Evolutionary conservation across 2,329 filamentous ascomycete genomes (phyloP).

Genomic region (Diaporthe sp.): DNA sequence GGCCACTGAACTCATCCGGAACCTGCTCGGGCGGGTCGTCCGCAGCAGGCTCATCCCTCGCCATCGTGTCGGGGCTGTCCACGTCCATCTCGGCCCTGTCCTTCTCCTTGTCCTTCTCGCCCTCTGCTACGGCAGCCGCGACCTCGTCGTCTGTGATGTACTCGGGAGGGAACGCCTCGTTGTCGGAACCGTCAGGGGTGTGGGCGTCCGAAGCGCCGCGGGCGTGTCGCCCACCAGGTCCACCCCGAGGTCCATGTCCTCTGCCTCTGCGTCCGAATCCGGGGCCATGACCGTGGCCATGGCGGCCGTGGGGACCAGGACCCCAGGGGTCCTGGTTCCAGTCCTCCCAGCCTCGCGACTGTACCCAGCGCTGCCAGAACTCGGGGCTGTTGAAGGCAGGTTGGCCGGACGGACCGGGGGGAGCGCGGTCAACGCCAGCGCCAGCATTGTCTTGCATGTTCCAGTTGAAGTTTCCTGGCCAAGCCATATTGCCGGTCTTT

Average conservation of each 20-base stretch:
- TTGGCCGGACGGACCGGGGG: constrained; percentile 5
- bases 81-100: constrained; percentile 37
- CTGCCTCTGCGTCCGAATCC: constrained; percentile 26
- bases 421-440: constrained; percentile 39
- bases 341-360: constrained; percentile 37
- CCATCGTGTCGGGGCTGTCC: constrained; percentile 51
- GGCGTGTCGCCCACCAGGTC: constrained; percentile 21
- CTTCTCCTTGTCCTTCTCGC: constrained; percentile 40
- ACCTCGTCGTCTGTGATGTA: constrained; percentile 41
- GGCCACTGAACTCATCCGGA: constrained; percentile 36
- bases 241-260: constrained; percentile 18
- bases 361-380: constrained; percentile 39
- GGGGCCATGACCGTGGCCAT: constrained; percentile 25
- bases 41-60: constrained; percentile 44
- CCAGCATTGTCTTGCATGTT: constrained; percentile 34
- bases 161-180: constrained; percentile 39
- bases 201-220: constrained; percentile 16
- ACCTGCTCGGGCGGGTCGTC: constrained; percentile 48
- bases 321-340: constrained; percentile 28
- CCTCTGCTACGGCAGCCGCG: constrained; percentile 35
- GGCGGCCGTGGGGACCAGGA: constrained; percentile 30
- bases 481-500: constrained; percentile 37
- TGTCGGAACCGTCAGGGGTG: constrained; percentile 25
- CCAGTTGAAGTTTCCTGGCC: constrained; percentile 37
- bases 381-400: constrained; percentile 34